Evolutionary conservation across 225 moss, liverwort and hornwort genomes (phyloP), one percentile per base, ranked within the genome.

Genomic region (Straminergon stramineum): DNA sequence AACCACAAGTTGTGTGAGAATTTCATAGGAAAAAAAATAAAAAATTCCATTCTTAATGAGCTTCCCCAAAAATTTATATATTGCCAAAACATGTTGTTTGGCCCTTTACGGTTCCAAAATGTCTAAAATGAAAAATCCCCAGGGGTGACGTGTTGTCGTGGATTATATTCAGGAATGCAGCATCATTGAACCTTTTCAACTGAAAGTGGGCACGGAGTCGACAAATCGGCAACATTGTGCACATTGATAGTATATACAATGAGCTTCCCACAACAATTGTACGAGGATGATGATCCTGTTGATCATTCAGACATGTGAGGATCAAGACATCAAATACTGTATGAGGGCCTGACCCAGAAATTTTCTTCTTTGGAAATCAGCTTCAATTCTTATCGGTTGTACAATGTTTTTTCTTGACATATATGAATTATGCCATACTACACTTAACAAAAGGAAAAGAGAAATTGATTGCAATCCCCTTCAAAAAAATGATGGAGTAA

Each of bases 301-400:
- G 0, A 43, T 74, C 9, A 28, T 5, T 30, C 26, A n/a, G n/a
- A n/a, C n/a, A 26, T 73, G 43, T 0, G 2, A 17, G 26, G 27
- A 16, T 45, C 3, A 45, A 45, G 43, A 17, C 28, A 45, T 27
- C 8, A 28, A 3, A 17, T 15, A 41, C 24, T 0, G 1, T 24
- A 39, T 8, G 23, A 23, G 37, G 68, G 68, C 21, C 21, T 13
- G n/a, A n/a, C n/a, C n/a, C 13, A 8, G 4, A 27, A 27, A 16
- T 5, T 43, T 5, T 43, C 43, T 43, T 10, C 5, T 9, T 43
- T 73, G 28, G 17, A 10, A 28, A 45, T 73, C 35, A 35, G 17
- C 43, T 73, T 10, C 10, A 17, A 28, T 45, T 45, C 10, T 1
- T 27, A 10, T 73, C 2, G 0, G 2, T 17, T 0, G 2, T 73